These are phyloP conservation scores for Kitagawia praeruptora DNA, from an alignment of 129 eudicot species.

Conservation along the genomic window DNA sequence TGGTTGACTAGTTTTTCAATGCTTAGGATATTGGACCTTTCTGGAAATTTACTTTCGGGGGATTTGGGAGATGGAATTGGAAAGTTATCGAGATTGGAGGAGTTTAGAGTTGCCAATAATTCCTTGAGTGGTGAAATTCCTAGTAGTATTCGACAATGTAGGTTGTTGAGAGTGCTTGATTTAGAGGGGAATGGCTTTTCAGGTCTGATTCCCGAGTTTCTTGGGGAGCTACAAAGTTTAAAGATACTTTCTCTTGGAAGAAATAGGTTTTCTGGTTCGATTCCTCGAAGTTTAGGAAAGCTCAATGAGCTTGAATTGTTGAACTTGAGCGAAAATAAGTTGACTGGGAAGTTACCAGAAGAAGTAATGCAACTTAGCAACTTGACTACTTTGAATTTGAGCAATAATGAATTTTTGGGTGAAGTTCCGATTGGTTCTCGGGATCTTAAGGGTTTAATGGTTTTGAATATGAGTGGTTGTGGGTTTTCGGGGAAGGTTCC, in stretches of 20 bases:
- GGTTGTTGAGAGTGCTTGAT: slow-evolving; percentile 42
- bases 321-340: slow-evolving; percentile 50
- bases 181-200: slow-evolving; percentile 47
- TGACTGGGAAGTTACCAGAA: slow-evolving; percentile 44
- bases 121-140: slow-evolving; percentile 47
- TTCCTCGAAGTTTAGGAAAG: slow-evolving; percentile 36
- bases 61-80: slow-evolving; percentile 38
- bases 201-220: slow-evolving; percentile 46
- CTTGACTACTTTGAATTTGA: slow-evolving; percentile 51
- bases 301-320: slow-evolving; percentile 34
- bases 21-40: slow-evolving; percentile 39
- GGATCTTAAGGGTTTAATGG: slow-evolving; percentile 30
- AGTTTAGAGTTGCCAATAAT: slow-evolving; percentile 54
- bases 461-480: slow-evolving; percentile 63
- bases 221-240: slow-evolving; percentile 30
- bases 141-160: slow-evolving; percentile 37
- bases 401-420: slow-evolving; percentile 41
- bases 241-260: slow-evolving; percentile 43
- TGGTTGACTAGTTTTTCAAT: slow-evolving; percentile 41
- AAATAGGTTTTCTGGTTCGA: slow-evolving; percentile 39
- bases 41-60: slow-evolving; percentile 50
- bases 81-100: slow-evolving; percentile 32
- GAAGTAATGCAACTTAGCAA: slow-evolving; percentile 46
- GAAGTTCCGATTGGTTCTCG: slow-evolving; percentile 26
- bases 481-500: slow-evolving; percentile 59